These are phyloP conservation scores for Nasturtium officinale DNA, from an alignment of 345 rosid genomes.

Conservation along the genomic window DNA sequence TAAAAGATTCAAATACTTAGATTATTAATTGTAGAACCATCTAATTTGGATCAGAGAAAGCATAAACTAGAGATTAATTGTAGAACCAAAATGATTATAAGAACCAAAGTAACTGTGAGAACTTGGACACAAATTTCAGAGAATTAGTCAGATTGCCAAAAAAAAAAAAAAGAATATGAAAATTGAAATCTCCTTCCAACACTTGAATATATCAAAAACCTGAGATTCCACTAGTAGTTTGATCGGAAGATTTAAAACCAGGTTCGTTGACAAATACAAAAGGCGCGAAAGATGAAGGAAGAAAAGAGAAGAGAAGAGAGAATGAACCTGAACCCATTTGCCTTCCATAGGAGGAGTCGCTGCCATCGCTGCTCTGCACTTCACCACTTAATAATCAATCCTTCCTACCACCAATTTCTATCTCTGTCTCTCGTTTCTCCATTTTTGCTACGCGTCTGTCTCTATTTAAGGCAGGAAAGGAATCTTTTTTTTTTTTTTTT, in stretches of 20 bases:
- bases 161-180: no score
- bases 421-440: not conserved
- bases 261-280: not conserved
- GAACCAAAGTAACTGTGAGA: no score
- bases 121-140: no score
- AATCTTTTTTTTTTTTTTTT: not conserved
- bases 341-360: conserved; percentile 56
- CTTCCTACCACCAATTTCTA: no score
- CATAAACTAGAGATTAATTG: no score
- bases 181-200: no score
- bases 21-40: no score
- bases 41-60: no score
- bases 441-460: not conserved
- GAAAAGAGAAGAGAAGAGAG: conserved; percentile 8
- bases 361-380: conserved; percentile 30
- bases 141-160: conserved; percentile 7
- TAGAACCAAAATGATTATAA: no score
- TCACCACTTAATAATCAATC: no score
- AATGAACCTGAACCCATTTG: conserved; percentile 69
- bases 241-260: not conserved
- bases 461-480: conserved; percentile 16
- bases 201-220: not conserved
- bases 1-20: no score
- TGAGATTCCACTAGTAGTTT: not conserved
- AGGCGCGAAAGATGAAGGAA: not conserved